Percentiles rank a stretch among this genome's conserved stretches.
Conservation (phyloP, 2,329 filamentous ascomycete species). For the Pseudocercospora macadamiae region DNA sequence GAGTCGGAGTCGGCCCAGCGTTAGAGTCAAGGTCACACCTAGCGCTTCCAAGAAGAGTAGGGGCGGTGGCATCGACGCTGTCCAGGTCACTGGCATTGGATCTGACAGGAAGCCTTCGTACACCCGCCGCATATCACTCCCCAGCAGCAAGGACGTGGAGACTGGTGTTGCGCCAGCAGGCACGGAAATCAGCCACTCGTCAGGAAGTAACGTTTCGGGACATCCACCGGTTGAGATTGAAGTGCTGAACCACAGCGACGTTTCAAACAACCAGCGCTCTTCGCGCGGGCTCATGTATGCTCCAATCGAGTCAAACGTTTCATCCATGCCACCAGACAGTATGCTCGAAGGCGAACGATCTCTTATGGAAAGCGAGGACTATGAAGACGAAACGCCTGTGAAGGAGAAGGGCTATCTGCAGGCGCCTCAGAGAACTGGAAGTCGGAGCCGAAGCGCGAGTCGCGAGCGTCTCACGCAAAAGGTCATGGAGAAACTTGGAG, state of each 20-base stretch:
- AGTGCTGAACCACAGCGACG: conserved; percentile 72
- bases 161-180: conserved; percentile 33
- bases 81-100: conserved; percentile 83
- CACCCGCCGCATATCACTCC: conserved; percentile 68
- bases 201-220: conserved; percentile 74
- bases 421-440: conserved; percentile 56
- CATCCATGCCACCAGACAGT: conserved; percentile 74
- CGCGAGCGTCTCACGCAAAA: conserved; percentile 69
- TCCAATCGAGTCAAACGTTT: conserved; percentile 79
- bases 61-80: conserved; percentile 66
- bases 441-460: conserved; percentile 65
- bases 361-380: conserved; percentile 53
- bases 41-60: conserved; percentile 62
- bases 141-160: conserved; percentile 47
- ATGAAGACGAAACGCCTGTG: conserved; percentile 41
- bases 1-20: conserved; percentile 74
- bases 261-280: conserved; percentile 56
- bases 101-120: conserved; percentile 72
- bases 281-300: conserved; percentile 66
- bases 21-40: conserved; percentile 78
- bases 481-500: conserved; percentile 67
- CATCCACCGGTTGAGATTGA: conserved; percentile 83
- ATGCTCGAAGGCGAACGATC: conserved; percentile 62
- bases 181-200: conserved; percentile 68
- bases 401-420: conserved; percentile 49